phyloP scores from a whole-genome alignment of 208 protist species.

The Leishmania gerbilli region DNA sequence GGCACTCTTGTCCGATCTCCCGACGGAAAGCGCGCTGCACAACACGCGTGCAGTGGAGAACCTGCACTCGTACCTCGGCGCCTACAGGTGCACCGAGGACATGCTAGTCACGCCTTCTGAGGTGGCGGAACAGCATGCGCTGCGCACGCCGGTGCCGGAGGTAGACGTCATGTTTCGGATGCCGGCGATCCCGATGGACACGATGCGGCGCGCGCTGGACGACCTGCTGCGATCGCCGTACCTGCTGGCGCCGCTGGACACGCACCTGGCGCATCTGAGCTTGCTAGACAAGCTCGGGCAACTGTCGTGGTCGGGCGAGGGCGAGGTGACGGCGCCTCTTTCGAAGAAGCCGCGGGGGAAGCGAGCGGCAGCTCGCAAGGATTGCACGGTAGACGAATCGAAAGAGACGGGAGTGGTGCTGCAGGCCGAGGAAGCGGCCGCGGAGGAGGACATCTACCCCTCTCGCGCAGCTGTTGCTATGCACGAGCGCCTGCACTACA shows the following conservation, averaged over 20 bases:
- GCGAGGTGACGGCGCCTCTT: slow-evolving; percentile 2
- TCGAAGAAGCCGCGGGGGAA: background rate
- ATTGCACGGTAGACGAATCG: background rate
- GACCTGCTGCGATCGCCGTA: slow-evolving; percentile 58
- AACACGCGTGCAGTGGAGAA: slow-evolving; percentile 42
- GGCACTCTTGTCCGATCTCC: slow-evolving; percentile 41
- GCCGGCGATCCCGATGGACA: slow-evolving; percentile 42
- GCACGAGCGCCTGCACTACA: slow-evolving; percentile 74
- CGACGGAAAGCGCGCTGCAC: slow-evolving; percentile 37
- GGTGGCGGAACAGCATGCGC: slow-evolving; percentile 41
- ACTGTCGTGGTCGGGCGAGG: slow-evolving; percentile 22
- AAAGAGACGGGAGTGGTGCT: background rate
- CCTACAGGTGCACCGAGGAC: slow-evolving; percentile 69
- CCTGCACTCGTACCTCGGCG: slow-evolving; percentile 47
- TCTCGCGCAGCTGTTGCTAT: slow-evolving; percentile 65
- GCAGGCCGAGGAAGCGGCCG: background rate
- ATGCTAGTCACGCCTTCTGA: slow-evolving; percentile 38
- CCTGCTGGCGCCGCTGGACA: slow-evolving; percentile 65
- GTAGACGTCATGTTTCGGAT: slow-evolving; percentile 38
- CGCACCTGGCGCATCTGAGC: slow-evolving; percentile 50
- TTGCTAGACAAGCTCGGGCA: slow-evolving; percentile 40
- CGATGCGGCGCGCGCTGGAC: slow-evolving; percentile 63
- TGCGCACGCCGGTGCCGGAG: slow-evolving; percentile 37
- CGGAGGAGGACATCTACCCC: slow-evolving; percentile 37
- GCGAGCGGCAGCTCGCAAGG: background rate